phyloP scores from a whole-genome alignment of 2,329 filamentous ascomycete genomes.

The Coleophoma cylindrospora region DNA sequence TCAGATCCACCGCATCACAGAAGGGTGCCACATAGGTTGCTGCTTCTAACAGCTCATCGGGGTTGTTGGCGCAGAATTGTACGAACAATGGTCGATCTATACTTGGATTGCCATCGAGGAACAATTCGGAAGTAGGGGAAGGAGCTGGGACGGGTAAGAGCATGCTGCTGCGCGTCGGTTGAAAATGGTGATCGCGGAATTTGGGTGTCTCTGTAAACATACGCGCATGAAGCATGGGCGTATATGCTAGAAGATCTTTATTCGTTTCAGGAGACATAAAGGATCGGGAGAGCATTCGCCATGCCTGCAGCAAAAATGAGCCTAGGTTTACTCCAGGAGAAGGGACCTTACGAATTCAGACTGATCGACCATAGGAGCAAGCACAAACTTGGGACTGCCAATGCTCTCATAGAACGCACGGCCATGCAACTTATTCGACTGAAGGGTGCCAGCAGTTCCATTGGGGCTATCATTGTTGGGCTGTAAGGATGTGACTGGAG shows the following conservation, averaged over 20 bases:
- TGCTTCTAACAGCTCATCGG: conserved; percentile 72
- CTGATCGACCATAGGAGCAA: conserved; percentile 98
- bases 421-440: conserved; percentile 63
- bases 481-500: conserved; percentile 2
- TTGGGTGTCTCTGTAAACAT: conserved; percentile 73
- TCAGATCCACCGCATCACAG: conserved; percentile 93
- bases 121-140: conserved; percentile 33
- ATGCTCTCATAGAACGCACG: conserved; percentile 93
- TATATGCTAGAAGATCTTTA: conserved; percentile 74
- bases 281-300: conserved; percentile 92
- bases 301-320: conserved; percentile 57
- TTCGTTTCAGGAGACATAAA: conserved; percentile 69
- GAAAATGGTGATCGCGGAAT: conserved; percentile 78
- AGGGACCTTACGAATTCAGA: conserved; percentile 79
- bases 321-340: not conserved
- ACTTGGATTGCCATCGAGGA: conserved; percentile 81
- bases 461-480: not conserved
- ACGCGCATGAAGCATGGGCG: conserved; percentile 93
- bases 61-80: conserved; percentile 91
- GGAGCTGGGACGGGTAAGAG: conserved; percentile 29
- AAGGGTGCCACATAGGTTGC: conserved; percentile 75
- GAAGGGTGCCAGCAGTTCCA: not conserved
- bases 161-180: conserved; percentile 44
- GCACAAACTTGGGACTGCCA: conserved; percentile 81
- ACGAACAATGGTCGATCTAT: conserved; percentile 89